Base-by-base conservation (phyloP, 495 filamentous ascomycete species). In the Cairneyella variabilis region DNA sequence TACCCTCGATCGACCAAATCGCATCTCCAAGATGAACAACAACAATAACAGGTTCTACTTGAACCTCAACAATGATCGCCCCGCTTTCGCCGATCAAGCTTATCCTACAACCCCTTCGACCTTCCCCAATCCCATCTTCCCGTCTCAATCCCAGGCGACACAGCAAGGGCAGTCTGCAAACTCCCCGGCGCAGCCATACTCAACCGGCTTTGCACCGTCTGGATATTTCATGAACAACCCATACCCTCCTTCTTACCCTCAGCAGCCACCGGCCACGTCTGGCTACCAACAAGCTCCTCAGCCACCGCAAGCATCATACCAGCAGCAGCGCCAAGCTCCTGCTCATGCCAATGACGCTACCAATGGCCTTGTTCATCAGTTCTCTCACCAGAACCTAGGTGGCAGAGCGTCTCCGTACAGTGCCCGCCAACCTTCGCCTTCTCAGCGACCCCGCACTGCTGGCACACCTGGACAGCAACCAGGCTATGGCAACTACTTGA, bases 41-140 rank as follows among this genome's bases (percentile, higher is more conserved):
- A 71, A 82, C 64, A 76, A 73, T 54, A 79, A 81, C 59, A 84
- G 84, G 49, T 76, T 88, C 51, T 82, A 84, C 63, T 75, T 90
- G 57, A 91, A 90, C 69, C 86, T 90, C 65, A 82, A 71, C 60
- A 83, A 83, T 64, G 83, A 84, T 60, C 54, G 57, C 16, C 80
- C 83, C 38, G 74, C 79, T 46, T 70, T 80, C 51, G 82, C 82
- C 69, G 86, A 83, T 68, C 88, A 89, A 69, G 83, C 87, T 53
- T 98, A 92, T 80, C 95, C 93, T 64, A 96, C 93, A 41, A 98
- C 93, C 16, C 92, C 93, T 49, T 96, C 91, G 56, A 93, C 91
- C 44, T 97, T 97, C 62, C 91, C 91, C 10, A 91, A 97, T 69
- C 90, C 91, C 25, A 84, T 95, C 64, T 88, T 83, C 66, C 79